Conservation (phyloP, 805 yeast species). For the Candida railenensis region DNA sequence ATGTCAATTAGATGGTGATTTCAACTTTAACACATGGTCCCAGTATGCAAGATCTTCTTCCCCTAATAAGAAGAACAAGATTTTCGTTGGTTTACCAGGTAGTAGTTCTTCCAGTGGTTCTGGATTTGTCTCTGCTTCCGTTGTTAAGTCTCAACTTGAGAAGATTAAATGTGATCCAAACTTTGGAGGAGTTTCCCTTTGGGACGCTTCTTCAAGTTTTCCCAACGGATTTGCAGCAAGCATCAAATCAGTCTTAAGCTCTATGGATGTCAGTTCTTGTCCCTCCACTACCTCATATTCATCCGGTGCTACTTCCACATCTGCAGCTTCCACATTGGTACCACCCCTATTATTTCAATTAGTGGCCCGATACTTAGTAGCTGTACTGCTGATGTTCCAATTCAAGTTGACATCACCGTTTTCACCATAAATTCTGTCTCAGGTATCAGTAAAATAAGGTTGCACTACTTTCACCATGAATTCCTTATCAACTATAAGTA, state of each 20-base stretch:
- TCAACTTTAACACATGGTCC: constrained; percentile 73
- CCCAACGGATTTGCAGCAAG: constrained; percentile 16
- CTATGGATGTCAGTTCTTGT: constrained; percentile 5
- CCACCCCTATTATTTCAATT: constrained; percentile 15
- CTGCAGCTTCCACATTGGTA: constrained; percentile 5
- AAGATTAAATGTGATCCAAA: constrained; percentile 16
- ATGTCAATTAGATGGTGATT: constrained; percentile 50
- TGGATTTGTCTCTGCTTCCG: constrained; percentile 45
- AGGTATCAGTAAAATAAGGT: constrained; percentile 25
- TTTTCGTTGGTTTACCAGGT: constrained; percentile 72
- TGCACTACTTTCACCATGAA: constrained; percentile 18
- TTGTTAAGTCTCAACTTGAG: constrained; percentile 15
- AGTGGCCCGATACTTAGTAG: constrained; percentile 19
- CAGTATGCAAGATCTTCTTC: constrained; percentile 55
- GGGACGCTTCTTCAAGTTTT: constrained; percentile 36
- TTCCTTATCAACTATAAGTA: constrained; percentile 16
- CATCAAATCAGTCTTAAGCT: constrained; percentile 15
- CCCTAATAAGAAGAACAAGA: constrained; percentile 66
- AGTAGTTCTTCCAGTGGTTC: constrained; percentile 55
- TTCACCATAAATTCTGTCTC: constrained; percentile 38
- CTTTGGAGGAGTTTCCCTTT: constrained; percentile 38
- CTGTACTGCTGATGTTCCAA: constrained; percentile 26
- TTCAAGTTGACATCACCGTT: constrained; percentile 25
- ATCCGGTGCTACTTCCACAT: constrained; percentile 4
- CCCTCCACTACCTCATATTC: constrained; percentile 4